Conservation (phyloP, 1,284 basidiomycete species). For the Irpex rosettiformis region DNA sequence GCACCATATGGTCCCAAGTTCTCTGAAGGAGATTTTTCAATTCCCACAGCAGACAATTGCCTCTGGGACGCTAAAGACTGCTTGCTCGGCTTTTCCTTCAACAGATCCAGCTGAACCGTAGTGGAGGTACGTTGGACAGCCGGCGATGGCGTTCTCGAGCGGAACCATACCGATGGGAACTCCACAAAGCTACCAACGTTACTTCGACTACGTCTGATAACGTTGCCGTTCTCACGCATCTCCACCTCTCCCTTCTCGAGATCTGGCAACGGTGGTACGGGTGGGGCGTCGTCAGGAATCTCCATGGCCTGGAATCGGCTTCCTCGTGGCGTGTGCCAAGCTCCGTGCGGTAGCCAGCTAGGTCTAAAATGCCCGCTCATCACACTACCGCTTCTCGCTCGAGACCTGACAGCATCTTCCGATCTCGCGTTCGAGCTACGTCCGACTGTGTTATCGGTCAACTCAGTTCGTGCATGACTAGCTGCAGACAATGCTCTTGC, state of each 20-base stretch:
- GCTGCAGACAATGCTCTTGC: constrained; percentile 23
- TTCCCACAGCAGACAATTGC: not conserved
- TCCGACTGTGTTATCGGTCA: not conserved
- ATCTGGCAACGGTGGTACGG: constrained; percentile 20
- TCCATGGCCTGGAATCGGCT: constrained; percentile 14
- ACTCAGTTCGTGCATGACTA: constrained; percentile 12
- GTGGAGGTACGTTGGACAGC: not conserved
- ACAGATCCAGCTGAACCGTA: not conserved
- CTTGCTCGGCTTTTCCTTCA: not conserved
- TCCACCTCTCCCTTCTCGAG: constrained; percentile 10
- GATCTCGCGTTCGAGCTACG: not conserved
- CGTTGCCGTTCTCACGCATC: constrained; percentile 6
- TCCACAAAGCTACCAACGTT: not conserved
- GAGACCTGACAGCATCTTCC: not conserved
- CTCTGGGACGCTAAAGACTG: not conserved
- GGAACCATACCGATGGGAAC: not conserved
- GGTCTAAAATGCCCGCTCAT: constrained; percentile 2
- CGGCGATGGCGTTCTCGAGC: not conserved
- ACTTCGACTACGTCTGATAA: not conserved
- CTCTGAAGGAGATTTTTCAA: not conserved
- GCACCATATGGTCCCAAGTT: too few relatives aligned
- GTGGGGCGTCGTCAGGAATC: not conserved
- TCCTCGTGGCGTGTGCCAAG: constrained; percentile 8
- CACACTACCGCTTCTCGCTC: not conserved
- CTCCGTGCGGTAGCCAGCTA: constrained; percentile 11